Evolutionary conservation across 2,329 filamentous ascomycete genomes (phyloP), one percentile per base, ranked within the genome.

Genomic region (Cryphonectria nitschkei): DNA sequence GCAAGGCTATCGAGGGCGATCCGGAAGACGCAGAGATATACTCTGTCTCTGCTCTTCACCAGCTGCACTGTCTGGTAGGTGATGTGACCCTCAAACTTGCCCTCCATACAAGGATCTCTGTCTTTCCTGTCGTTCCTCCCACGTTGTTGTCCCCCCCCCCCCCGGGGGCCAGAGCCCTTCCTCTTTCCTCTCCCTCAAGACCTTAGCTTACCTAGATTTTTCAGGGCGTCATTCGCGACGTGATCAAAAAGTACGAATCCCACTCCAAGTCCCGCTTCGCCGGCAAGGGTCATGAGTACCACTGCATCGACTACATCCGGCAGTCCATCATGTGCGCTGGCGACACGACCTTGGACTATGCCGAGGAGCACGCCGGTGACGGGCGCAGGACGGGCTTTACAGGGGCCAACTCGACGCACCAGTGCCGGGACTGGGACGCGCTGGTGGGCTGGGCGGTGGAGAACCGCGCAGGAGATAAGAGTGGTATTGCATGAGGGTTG

Each of bases 261-360:
- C 68, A 73, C 32, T 70, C 70, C 54, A 70, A 70, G 60, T 72
- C 70, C 14, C 70, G 70, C 41, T 72, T 72, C 60, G 70, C 70
- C 39, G 70, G 70, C 16, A 62, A 62, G 2, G 71, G 68, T 26
- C 71, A 73, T 43, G 68, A 70, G 62, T 71, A 70, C 22, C 71
- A 73, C 65, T 73, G 71, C 65, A 69, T 73, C 11, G 71, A 73
- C 69, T 73, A 73, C 69, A 54, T 73, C 56, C 62, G 71, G 3
- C 71, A 73, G 62, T 62, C 60, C 62, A 67, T 71, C 67, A 68
- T 71, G 69, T 73, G 71, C 64, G 54, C 66, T 8, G 71, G 65
- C 7, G 71, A 73, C 62, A 69, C 64, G 43, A 71, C 71, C 22
- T 66, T 73, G 37, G 71, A 73, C 34, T 70, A 67, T 14, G 70